A percentile compares a stretch with the other conserved stretches of the same genome.
Evolutionary conservation across 169 alveolate species (phyloP).

Genomic region (Plasmodium inui): DNA sequence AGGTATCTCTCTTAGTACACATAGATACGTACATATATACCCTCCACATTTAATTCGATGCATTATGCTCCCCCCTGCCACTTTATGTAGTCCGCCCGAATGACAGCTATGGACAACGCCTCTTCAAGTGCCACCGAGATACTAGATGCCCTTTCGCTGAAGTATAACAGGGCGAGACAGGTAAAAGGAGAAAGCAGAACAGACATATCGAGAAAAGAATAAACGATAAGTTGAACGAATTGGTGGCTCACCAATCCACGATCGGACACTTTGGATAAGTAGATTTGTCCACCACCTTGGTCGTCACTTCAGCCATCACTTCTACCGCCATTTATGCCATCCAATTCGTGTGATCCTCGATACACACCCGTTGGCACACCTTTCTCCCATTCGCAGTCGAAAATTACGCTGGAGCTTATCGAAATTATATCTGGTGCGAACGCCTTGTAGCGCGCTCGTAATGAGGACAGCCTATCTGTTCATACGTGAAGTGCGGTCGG

Average conservation of each 20-base stretch:
- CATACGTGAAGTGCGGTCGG: background rate
- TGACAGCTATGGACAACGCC: conserved; percentile 93
- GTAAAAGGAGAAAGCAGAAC: conserved; percentile 5
- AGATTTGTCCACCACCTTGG: background rate
- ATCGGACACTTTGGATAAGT: background rate
- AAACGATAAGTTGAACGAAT: background rate
- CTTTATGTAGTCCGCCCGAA: conserved; percentile 86
- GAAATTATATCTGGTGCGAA: conserved; percentile 96
- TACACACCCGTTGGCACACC: background rate
- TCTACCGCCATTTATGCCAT: background rate
- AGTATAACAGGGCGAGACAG: conserved; percentile 89
- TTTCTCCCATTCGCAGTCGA: conserved; percentile 77
- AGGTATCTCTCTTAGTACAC: background rate
- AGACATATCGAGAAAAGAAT: background rate
- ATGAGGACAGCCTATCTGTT: background rate
- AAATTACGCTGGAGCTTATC: conserved; percentile 94
- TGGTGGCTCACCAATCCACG: background rate
- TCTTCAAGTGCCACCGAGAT: conserved; percentile 91
- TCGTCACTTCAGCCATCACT: background rate
- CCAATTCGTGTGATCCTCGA: background rate
- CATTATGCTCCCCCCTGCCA: background rate
- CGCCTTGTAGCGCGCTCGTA: conserved; percentile 83
- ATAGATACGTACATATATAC: background rate
- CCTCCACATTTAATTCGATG: background rate
- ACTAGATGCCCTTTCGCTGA: conserved; percentile 85